Evolutionary conservation across 1,284 basidiomycete genomes (phyloP), one percentile per base, ranked within the genome.

Genomic region (Tilletia walkeri): DNA sequence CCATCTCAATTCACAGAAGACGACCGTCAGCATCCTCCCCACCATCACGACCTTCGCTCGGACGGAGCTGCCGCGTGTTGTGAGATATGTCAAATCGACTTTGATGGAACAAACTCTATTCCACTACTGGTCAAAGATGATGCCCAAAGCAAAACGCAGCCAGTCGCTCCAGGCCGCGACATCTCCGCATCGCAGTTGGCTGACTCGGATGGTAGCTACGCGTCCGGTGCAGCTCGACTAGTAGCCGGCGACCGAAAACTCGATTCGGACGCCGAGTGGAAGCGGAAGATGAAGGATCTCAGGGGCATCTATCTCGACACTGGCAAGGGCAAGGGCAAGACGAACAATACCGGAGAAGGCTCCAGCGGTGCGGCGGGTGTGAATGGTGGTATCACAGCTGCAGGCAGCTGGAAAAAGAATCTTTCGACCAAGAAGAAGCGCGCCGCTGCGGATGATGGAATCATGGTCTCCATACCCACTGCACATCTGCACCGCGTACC

Each of bases 211-310:
- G 16, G 18, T 7, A 53, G 20, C 50, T 53, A 53, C 50, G 50
- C 50, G 16, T 53, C 50, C 7, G 59, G 36, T 36, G 59, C 59
- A 20, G 36, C 30, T 18, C 34, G 59, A 38, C 36, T 38, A 1
- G 6, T 63, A 16, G 36, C 59, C 34, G 67, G 67, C 36, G 67
- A 67, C 47, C 53, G 67, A n/a, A 67, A 67, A 14, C 39, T 54
- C 53, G 67, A 67, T 41, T 49, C 67, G 10, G 67, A 67, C 2
- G 67, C 48, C n/a, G 53, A 67, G 39, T 56, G 67, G 59, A 67
- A 61, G 41, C 34, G 39, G n/a, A 30, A 67, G 67, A 67, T 67
- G 67, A 67, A 67, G 41, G 67, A 53, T 53, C 39, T 67, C 6
- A 36, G 59, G 24, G 67, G 36, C 36, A 53, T 20, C 5, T 67